These are phyloP conservation scores for Laetiporus sulphureus DNA, from an alignment of 1,284 basidiomycete species.

Conservation along the genomic window DNA sequence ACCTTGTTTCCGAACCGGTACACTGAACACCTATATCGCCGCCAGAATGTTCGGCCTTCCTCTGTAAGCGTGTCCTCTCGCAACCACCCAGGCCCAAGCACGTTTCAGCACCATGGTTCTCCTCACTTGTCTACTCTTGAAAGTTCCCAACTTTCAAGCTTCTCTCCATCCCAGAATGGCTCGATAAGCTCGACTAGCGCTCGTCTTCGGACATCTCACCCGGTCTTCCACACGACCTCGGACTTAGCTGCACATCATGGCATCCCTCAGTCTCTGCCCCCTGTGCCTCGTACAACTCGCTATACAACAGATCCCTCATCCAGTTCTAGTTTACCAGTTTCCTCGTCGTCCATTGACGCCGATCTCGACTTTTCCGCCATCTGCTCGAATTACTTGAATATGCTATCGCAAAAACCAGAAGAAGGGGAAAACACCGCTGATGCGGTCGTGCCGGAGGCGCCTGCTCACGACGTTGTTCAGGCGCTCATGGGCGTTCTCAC, in stretches of 20 bases:
- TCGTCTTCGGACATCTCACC: conserved; percentile 39
- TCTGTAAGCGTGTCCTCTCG: conserved; percentile 28
- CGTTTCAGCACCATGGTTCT: conserved; percentile 27
- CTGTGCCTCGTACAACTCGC: conserved; percentile 51
- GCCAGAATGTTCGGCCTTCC: conserved; percentile 30
- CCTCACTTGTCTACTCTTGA: conserved; percentile 26
- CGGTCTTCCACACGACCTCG: conserved; percentile 40
- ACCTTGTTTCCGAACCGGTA: conserved; percentile 32
- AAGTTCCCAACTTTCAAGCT: conserved; percentile 35
- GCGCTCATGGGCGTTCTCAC: conserved; percentile 37
- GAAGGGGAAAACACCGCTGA: conserved; percentile 17
- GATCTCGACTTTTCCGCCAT: conserved; percentile 31
- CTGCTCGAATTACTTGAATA: conserved; percentile 40
- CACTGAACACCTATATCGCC: conserved; percentile 21
- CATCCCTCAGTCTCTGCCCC: conserved; percentile 61
- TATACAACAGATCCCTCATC: conserved; percentile 29
- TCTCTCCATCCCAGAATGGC: conserved; percentile 34
- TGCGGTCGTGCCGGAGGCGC: conserved; percentile 10
- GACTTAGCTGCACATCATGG: conserved; percentile 70
- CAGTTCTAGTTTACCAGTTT: conserved; percentile 13
- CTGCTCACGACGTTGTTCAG: conserved; percentile 13
- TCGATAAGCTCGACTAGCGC: conserved; percentile 32
- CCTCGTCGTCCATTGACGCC: conserved; percentile 13
- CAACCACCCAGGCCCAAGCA: conserved; percentile 24
- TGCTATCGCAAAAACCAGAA: conserved; percentile 36